Percentiles rank a stretch among this genome's conserved stretches.
Evolutionary conservation across 208 protist species (phyloP).

Genomic region (Crithidia acanthocephali): DNA sequence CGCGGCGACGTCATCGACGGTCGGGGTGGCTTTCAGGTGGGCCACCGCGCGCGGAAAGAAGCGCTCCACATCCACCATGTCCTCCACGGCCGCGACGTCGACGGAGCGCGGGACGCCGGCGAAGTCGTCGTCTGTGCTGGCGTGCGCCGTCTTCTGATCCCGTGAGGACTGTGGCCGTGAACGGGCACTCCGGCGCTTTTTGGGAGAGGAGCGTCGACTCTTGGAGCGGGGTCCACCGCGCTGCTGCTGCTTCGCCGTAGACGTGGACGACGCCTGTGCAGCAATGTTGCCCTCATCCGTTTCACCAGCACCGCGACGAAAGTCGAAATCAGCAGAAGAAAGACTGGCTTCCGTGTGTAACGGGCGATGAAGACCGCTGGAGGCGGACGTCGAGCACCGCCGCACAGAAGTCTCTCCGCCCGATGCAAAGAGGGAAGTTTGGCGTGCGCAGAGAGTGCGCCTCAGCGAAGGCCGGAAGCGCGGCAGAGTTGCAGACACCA

Average conservation of each 20-base stretch:
- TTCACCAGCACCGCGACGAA: neutral
- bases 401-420: neutral
- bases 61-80: conserved; percentile 64
- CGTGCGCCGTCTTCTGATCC: neutral
- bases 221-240: neutral
- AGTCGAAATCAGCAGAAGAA: neutral
- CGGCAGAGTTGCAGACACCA: neutral
- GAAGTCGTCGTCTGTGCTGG: too few relatives aligned
- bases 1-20: conserved; percentile 32
- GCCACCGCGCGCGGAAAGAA: conserved; percentile 72
- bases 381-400: neutral
- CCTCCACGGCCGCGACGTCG: conserved; percentile 50
- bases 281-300: neutral
- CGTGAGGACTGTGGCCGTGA: neutral
- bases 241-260: neutral
- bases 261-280: neutral
- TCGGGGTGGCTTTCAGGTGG: conserved; percentile 56
- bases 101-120: conserved; percentile 41
- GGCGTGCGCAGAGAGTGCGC: neutral
- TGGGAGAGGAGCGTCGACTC: neutral
- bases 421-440: neutral
- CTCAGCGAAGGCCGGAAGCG: neutral
- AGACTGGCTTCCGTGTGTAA: too few relatives aligned
- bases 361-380: too few relatives aligned
- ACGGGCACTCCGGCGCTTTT: neutral